These are phyloP conservation scores for Austropuccinia psidii DNA, from an alignment of 1,284 basidiomycete species.

Conservation along the genomic window DNA sequence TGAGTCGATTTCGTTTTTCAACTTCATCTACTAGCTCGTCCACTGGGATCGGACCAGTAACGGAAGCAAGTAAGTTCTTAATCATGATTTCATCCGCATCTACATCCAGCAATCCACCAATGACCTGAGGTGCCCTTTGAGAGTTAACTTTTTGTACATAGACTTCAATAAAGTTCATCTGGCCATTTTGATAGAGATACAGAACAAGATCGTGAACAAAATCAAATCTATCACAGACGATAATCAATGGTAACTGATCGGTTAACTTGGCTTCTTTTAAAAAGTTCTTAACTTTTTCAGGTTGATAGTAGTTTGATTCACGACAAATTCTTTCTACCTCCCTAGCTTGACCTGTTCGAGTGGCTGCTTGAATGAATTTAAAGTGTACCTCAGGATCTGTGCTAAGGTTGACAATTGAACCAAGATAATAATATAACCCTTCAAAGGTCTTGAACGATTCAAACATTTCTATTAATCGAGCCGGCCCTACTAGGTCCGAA, in stretches of 20 bases:
- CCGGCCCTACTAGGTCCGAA: constrained; percentile 92
- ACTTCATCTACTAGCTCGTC: constrained; percentile 97
- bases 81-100: constrained; percentile 96
- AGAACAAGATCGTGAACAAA: constrained; percentile 98
- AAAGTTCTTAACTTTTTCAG: constrained; percentile 99
- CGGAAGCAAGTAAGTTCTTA: constrained; percentile 84
- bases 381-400: constrained; percentile 97
- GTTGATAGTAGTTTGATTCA: constrained; percentile 95
- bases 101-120: constrained; percentile 93
- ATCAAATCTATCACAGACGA: constrained; percentile 99
- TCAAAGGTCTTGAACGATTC: constrained; percentile 98
- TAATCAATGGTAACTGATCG: constrained; percentile 97
- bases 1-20: constrained; percentile 89
- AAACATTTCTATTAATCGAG: constrained; percentile 98
- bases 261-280: constrained; percentile 77
- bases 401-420: constrained; percentile 93
- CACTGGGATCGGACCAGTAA: constrained; percentile 94
- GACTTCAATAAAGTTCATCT: constrained; percentile 96
- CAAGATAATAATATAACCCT: constrained; percentile 94
- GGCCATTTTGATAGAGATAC: constrained; percentile 96
- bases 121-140: constrained; percentile 92
- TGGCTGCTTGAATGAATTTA: constrained; percentile 99
- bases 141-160: constrained; percentile 99
- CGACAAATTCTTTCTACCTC: constrained; percentile 98
- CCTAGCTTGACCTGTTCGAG: constrained; percentile 93